Evolutionary conservation across 2,329 filamentous ascomycete species (phyloP), one percentile per base, ranked within the genome.

Genomic region (Aureobasidium leucospermi): DNA sequence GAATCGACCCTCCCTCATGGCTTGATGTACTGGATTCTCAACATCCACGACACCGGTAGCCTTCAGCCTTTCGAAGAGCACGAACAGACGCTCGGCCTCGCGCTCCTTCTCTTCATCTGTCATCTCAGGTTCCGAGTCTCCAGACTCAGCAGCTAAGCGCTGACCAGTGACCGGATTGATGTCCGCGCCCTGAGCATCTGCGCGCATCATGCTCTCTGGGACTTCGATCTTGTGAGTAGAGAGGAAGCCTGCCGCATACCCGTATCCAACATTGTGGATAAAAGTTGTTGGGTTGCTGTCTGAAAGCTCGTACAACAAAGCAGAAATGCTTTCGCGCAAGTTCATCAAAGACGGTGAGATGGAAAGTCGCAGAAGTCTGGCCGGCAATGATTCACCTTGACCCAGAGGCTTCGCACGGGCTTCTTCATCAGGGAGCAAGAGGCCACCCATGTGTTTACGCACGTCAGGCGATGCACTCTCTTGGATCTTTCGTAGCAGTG

Each of bases 251-350:
- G 91, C 89, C 0, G 94, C 94, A 68, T 89, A 96, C 0, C 94
- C 94, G 69, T 96, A 99, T 0, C 94, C 94, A 11, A 99, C 89
- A 65, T 96, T 96, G 55, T 89, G 81, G 0, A 97, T 88, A 68
- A 96, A 94, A 32, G 80, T 87, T 15, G 81, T 82, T 0, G 92
- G 83, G 66, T 96, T 86, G 66, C 86, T 88, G 64, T 87, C 87
- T 0, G 91, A 96, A 31, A 97, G 79, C 64, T 95, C 88, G 70
- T 95, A 99, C 62, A 96, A 82, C 28, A 99, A 79, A 32, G 86
- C 81, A 0, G 88, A 89, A 56, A 96, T 87, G 16, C 84, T 83
- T 48, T 88, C 85, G 16, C 90, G 84, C 3, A 96, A 76, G 41
- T 86, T 85, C 0, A 89, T 84, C 0, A 88, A 82, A 45, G 84